Evolutionary conservation across 805 yeast species (phyloP).

Genomic region (Candida insectalens): DNA sequence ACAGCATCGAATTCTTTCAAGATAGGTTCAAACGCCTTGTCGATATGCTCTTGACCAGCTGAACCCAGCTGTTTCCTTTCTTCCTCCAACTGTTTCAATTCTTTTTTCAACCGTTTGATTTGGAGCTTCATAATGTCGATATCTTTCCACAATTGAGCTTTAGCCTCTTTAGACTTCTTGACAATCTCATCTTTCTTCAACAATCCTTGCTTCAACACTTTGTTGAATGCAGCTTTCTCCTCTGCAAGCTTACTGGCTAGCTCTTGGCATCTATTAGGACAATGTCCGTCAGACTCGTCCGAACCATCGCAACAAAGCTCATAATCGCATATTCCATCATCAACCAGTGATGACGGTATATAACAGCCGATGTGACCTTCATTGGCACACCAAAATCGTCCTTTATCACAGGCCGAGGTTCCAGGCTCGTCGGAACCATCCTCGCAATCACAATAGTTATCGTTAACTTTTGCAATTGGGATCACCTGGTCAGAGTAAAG

Average conservation of each 20-base stretch:
- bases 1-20: not conserved
- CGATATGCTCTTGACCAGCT: not conserved
- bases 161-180: no score
- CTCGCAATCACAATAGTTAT: conserved; percentile 91
- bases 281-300: conserved; percentile 56
- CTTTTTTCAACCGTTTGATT: conserved; percentile 18
- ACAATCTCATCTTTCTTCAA: conserved; percentile 13
- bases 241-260: no score
- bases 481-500: conserved; percentile 54
- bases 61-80: conserved; percentile 1
- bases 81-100: conserved; percentile 11
- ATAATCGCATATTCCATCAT: conserved; percentile 91
- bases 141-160: conserved; percentile 22
- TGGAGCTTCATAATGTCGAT: conserved; percentile 8
- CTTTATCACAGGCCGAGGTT: conserved; percentile 64
- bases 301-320: conserved; percentile 89
- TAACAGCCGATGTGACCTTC: conserved; percentile 54
- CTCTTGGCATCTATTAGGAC: conserved; percentile 47
- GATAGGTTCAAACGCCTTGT: not conserved
- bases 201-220: conserved; percentile 21
- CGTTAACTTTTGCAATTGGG: conserved; percentile 60
- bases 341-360: conserved; percentile 59
- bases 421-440: conserved; percentile 98
- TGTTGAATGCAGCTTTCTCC: no score
- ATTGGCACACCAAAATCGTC: conserved; percentile 66